phyloP scores from a whole-genome alignment of 495 filamentous ascomycete genomes.

The Acidomyces sp. region DNA sequence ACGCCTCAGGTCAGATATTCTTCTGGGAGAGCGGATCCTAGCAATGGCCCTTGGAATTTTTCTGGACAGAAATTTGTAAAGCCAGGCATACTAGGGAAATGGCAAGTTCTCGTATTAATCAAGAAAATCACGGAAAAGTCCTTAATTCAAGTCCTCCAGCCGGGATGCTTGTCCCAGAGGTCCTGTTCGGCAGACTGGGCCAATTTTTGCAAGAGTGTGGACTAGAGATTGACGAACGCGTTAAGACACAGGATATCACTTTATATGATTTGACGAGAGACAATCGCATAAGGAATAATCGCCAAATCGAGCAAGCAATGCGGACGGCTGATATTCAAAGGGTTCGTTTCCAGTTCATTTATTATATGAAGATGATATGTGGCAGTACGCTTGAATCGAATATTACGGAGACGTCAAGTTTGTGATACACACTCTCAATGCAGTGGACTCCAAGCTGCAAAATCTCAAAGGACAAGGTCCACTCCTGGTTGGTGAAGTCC shows the following conservation, averaged over 20 bases:
- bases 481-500: too few species aligned
- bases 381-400: slow-evolving; percentile 57
- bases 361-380: slow-evolving; percentile 37
- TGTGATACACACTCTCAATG: slow-evolving; percentile 54
- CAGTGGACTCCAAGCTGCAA: slow-evolving; percentile 40
- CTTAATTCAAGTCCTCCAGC: background rate
- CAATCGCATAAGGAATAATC: slow-evolving; percentile 8
- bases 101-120: slow-evolving; percentile 13
- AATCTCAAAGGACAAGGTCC: slow-evolving; percentile 34
- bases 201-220: too few species aligned
- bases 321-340: background rate
- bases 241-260: slow-evolving; percentile 1
- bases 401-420: slow-evolving; percentile 46
- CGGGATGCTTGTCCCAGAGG: background rate
- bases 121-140: background rate
- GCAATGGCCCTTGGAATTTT: slow-evolving; percentile 16
- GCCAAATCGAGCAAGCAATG: background rate
- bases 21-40: background rate
- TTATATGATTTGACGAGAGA: background rate
- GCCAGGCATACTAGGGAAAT: slow-evolving; percentile 5
- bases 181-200: slow-evolving; percentile 2
- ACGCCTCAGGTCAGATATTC: slow-evolving; percentile 12
- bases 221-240: too few species aligned
- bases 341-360: slow-evolving; percentile 49
- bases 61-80: slow-evolving; percentile 1